These are phyloP conservation scores for Leishmania gerbilli DNA, from an alignment of 208 protist species.

Conservation along the genomic window DNA sequence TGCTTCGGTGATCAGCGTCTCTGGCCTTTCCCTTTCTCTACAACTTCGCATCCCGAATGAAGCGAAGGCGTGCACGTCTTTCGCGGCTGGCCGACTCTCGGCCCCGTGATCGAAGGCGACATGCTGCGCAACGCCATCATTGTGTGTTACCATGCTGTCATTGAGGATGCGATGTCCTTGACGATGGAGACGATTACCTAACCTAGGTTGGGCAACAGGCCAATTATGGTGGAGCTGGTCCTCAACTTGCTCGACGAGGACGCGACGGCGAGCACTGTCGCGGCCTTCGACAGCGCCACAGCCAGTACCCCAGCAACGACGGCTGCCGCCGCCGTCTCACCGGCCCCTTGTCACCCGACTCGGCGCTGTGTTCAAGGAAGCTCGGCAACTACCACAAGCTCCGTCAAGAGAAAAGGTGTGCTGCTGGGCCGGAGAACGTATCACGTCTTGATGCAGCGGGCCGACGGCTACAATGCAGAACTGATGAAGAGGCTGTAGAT, in stretches of 20 bases:
- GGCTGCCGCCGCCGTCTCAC: background rate
- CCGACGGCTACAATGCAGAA: conserved; percentile 28
- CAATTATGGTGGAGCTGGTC: conserved; percentile 29
- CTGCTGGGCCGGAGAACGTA: conserved; percentile 7
- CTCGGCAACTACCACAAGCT: conserved; percentile 23
- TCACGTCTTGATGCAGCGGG: conserved; percentile 27
- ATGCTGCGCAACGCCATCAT: conserved; percentile 21
- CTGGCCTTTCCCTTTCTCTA: background rate
- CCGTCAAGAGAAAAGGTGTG: conserved; percentile 15
- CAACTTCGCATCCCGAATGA: background rate
- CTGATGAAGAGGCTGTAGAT: conserved; percentile 22
- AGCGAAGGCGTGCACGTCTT: background rate
- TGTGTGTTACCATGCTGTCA: conserved; percentile 21
- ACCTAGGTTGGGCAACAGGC: conserved; percentile 6
- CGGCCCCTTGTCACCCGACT: background rate
- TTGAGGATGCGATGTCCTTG: conserved; percentile 7
- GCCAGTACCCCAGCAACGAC: background rate
- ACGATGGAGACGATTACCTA: conserved; percentile 30
- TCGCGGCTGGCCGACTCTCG: conserved; percentile 18
- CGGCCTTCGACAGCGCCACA: background rate
- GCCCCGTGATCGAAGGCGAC: background rate
- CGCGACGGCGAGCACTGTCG: conserved; percentile 10
- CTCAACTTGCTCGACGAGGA: conserved; percentile 32
- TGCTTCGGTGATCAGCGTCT: background rate
- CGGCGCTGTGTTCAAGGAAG: conserved; percentile 14